A percentile compares a stretch with the other conserved stretches of the same genome.
phyloP scores from a whole-genome alignment of 345 rosid genomes.

The Sonneratia alba region DNA sequence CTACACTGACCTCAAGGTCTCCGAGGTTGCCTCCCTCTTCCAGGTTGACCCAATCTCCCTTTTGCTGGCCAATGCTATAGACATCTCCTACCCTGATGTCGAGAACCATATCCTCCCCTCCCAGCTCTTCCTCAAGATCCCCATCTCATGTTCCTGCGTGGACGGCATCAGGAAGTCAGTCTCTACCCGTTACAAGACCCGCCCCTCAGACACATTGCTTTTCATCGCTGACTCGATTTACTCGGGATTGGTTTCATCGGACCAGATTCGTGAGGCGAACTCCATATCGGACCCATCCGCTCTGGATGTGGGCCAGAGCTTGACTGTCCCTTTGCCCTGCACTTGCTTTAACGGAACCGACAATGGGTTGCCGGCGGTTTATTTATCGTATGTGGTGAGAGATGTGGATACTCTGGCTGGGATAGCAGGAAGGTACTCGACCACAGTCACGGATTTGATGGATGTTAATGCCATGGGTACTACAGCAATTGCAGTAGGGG shows the following conservation, averaged over 20 bases:
- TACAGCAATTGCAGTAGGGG: constrained; percentile 52
- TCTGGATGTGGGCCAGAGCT: constrained; percentile 62
- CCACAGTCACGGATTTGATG: constrained; percentile 80
- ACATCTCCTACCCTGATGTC: constrained; percentile 83
- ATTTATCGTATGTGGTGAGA: constrained; percentile 74
- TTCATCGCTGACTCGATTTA: constrained; percentile 59
- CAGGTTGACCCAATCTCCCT: constrained; percentile 74
- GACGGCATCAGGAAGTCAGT: constrained; percentile 84
- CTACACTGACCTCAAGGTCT: constrained; percentile 83
- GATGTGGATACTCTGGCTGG: constrained; percentile 55
- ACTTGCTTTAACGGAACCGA: constrained; percentile 90
- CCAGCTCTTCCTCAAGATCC: constrained; percentile 69
- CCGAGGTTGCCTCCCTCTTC: constrained; percentile 88
- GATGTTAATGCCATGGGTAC: constrained; percentile 94
- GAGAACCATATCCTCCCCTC: constrained; percentile 89
- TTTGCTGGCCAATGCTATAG: constrained; percentile 75
- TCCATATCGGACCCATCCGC: constrained; percentile 53
- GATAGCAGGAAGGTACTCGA: constrained; percentile 58
- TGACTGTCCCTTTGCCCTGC: constrained; percentile 81
- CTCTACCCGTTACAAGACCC: constrained; percentile 70
- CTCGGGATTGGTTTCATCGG: constrained; percentile 74
- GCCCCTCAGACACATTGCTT: constrained; percentile 62
- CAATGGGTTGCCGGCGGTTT: constrained; percentile 67
- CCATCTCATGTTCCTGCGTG: constrained; percentile 73
- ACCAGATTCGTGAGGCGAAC: constrained; percentile 83